Percentiles rank a stretch among this genome's conserved stretches.
Evolutionary conservation across 2,329 filamentous ascomycete genomes (phyloP).

Genomic region (Fusarium praegraminearum): DNA sequence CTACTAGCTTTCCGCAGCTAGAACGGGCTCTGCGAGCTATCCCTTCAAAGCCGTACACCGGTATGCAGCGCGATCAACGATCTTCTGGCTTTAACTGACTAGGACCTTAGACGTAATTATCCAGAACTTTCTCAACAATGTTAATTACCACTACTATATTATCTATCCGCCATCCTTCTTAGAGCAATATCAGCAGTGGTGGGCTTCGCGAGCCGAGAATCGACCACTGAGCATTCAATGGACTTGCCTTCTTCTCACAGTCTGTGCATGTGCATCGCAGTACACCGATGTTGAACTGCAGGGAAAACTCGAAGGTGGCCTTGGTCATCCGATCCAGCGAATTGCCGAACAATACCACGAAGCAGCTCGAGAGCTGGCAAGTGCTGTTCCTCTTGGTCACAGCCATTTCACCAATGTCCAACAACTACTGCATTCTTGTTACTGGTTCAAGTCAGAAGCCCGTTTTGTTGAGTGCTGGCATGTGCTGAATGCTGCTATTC

Average conservation of each 20-base stretch:
- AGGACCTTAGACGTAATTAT: slow-evolving; percentile 51
- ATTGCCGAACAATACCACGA: slow-evolving; percentile 52
- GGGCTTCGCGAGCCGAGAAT: slow-evolving; percentile 47
- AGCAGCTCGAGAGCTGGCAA: slow-evolving; percentile 51
- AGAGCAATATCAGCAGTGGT: slow-evolving; percentile 55
- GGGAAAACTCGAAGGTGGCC: slow-evolving; percentile 49
- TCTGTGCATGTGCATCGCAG: slow-evolving; percentile 55
- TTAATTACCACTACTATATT: slow-evolving; percentile 57
- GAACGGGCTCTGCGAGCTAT: slow-evolving; percentile 50
- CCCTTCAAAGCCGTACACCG: slow-evolving; percentile 52
- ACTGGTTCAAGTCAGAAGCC: slow-evolving; percentile 55
- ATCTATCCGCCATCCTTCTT: slow-evolving; percentile 53
- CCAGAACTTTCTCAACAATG: slow-evolving; percentile 54
- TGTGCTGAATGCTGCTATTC: slow-evolving; percentile 52
- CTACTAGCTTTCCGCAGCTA: slow-evolving; percentile 47
- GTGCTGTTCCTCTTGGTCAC: slow-evolving; percentile 50
- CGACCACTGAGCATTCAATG: slow-evolving; percentile 53
- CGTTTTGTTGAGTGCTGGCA: slow-evolving; percentile 56
- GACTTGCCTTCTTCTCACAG: slow-evolving; percentile 55
- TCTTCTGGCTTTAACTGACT: slow-evolving; percentile 11
- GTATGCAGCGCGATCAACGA: slow-evolving; percentile 42
- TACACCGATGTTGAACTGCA: slow-evolving; percentile 50
- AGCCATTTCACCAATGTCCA: slow-evolving; percentile 53
- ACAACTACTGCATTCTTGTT: slow-evolving; percentile 53
- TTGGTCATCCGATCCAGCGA: slow-evolving; percentile 47